These are phyloP conservation scores for Naegleria gruberi DNA, from an alignment of 208 protist genomes.

Conservation along the genomic window DNA sequence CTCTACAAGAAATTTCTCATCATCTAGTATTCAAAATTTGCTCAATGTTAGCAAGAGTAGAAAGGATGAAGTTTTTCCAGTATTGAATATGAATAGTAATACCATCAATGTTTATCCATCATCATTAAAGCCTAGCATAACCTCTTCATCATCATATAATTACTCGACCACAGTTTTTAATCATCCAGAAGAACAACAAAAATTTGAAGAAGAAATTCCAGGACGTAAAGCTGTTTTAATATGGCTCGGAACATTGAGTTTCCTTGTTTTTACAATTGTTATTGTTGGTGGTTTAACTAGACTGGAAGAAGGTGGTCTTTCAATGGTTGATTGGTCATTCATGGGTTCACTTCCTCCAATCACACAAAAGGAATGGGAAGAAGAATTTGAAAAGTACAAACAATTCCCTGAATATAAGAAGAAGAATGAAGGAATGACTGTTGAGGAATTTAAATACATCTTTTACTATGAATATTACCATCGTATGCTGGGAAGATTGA, in stretches of 20 bases:
- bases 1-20: neutral
- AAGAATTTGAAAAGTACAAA: constrained; percentile 90
- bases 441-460: constrained; percentile 90
- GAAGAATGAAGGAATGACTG: constrained; percentile 72
- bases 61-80: neutral
- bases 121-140: too few relatives aligned
- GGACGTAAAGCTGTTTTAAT: constrained; percentile 47
- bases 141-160: too few relatives aligned
- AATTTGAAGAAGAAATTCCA: neutral
- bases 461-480: constrained; percentile 94
- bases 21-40: neutral
- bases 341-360: constrained; percentile 72
- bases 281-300: constrained; percentile 84
- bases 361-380: constrained; percentile 79
- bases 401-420: constrained; percentile 88
- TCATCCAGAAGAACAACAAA: neutral
- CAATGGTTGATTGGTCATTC: constrained; percentile 85
- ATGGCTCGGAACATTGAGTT: constrained; percentile 74
- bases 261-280: constrained; percentile 73
- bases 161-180: too few relatives aligned
- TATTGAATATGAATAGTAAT: neutral
- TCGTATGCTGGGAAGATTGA: constrained; percentile 71
- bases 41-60: neutral
- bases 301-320: constrained; percentile 83
- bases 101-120: neutral